Conservation (phyloP, 345 rosid species). For the Eucalyptus sp. region DNA sequence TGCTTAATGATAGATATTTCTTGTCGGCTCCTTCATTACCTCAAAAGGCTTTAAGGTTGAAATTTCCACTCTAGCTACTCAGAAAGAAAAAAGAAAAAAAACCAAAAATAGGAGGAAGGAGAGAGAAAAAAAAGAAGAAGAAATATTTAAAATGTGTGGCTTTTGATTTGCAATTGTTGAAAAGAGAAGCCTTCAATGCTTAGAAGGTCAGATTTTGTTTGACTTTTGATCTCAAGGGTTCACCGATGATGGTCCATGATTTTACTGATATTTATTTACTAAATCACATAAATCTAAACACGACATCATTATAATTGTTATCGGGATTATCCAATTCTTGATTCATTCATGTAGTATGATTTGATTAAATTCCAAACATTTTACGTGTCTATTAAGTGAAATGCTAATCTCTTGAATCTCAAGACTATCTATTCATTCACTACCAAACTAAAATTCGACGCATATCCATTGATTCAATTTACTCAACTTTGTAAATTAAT, state of each 20-base stretch:
- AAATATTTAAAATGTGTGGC: background rate
- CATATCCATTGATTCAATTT: background rate
- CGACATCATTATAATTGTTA: background rate
- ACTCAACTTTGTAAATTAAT: background rate
- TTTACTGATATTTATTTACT: background rate
- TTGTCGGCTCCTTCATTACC: background rate
- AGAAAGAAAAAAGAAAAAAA: background rate
- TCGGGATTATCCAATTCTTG: background rate
- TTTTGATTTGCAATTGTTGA: background rate
- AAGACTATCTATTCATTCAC: background rate
- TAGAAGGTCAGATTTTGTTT: background rate
- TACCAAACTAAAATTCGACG: background rate
- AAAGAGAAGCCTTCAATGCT: background rate
- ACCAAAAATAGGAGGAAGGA: background rate
- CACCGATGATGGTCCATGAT: background rate
- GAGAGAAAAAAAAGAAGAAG: accelerated
- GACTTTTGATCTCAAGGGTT: background rate
- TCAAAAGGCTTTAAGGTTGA: background rate
- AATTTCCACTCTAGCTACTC: background rate
- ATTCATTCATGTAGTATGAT: background rate
- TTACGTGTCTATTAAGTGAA: background rate
- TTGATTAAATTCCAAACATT: background rate
- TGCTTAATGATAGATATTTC: background rate
- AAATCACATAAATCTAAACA: background rate
- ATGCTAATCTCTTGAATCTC: background rate